These are phyloP conservation scores for Phytophthora fragariae DNA, from an alignment of 352 stramenopile genomes.

Conservation along the genomic window DNA sequence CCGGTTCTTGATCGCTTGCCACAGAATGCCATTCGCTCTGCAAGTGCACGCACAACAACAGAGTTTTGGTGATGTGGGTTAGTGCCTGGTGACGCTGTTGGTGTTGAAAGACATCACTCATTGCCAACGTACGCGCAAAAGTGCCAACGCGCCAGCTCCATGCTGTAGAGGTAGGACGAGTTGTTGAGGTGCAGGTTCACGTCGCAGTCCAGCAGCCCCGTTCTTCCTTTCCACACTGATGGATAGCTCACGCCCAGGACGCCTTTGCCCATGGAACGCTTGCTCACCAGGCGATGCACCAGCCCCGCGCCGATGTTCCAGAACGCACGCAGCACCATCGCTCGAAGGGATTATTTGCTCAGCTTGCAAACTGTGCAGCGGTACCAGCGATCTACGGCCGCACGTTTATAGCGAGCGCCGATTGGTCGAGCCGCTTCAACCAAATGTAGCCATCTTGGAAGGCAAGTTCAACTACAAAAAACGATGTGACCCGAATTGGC, in stretches of 20 bases:
- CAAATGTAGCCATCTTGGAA: slow-evolving; percentile 24
- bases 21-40: slow-evolving; percentile 62
- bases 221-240: slow-evolving; percentile 70
- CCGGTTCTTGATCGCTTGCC: slow-evolving; percentile 64
- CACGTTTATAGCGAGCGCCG: slow-evolving; percentile 11
- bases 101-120: neutral
- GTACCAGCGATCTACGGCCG: slow-evolving; percentile 1
- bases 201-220: slow-evolving; percentile 80
- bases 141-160: slow-evolving; percentile 89
- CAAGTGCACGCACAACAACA: neutral
- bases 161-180: slow-evolving; percentile 81
- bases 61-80: neutral
- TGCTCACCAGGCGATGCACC: slow-evolving; percentile 63
- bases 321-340: slow-evolving; percentile 74
- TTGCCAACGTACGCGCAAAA: slow-evolving; percentile 64
- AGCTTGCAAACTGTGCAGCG: slow-evolving; percentile 5
- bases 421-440: slow-evolving; percentile 30
- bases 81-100: neutral
- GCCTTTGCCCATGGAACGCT: slow-evolving; percentile 55
- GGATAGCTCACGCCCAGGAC: slow-evolving; percentile 68
- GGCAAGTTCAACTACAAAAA: too few species aligned
- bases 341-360: neutral
- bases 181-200: slow-evolving; percentile 92
- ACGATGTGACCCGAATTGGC: too few species aligned
- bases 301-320: slow-evolving; percentile 76